Percentiles rank a stretch among this genome's conserved stretches.
Conservation (phyloP, 441 rosid species). For the Erodium texanum region DNA sequence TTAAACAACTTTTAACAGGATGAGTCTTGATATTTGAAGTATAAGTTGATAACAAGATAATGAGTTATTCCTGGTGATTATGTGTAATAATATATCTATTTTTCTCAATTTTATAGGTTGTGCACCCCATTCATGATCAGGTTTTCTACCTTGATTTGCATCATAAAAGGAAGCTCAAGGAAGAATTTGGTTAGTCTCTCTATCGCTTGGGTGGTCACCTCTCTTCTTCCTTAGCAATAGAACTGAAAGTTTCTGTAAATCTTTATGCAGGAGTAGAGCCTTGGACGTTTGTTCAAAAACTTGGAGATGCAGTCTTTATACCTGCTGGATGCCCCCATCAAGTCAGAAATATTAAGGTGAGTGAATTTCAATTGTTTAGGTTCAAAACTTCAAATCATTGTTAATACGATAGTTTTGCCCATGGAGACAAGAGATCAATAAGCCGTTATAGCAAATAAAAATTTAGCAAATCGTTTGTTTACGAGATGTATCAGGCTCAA, state of each 20-base stretch:
- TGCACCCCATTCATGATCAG: conserved; percentile 88
- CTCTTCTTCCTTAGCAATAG: not conserved
- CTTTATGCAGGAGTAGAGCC: conserved; percentile 59
- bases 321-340: conserved; percentile 98
- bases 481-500: not conserved
- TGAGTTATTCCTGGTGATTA: not conserved
- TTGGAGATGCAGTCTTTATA: conserved; percentile 89
- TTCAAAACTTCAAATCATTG: not conserved
- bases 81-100: not conserved
- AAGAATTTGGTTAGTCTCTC: conserved; percentile 53
- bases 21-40: not conserved
- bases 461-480: not conserved
- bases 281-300: conserved; percentile 76
- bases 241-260: not conserved
- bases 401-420: not conserved
- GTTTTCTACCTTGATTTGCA: conserved; percentile 52
- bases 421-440: not conserved
- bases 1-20: not conserved
- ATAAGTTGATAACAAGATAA: not conserved
- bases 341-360: conserved; percentile 84
- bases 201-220: not conserved
- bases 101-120: conserved; percentile 31
- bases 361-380: not conserved
- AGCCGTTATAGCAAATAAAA: not conserved
- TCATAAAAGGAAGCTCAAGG: conserved; percentile 71